Percentiles rank a stretch among this genome's conserved stretches.
These are phyloP conservation scores for Helenozyma baotianmanensis DNA, from an alignment of 805 yeast species.

Conservation along the genomic window DNA sequence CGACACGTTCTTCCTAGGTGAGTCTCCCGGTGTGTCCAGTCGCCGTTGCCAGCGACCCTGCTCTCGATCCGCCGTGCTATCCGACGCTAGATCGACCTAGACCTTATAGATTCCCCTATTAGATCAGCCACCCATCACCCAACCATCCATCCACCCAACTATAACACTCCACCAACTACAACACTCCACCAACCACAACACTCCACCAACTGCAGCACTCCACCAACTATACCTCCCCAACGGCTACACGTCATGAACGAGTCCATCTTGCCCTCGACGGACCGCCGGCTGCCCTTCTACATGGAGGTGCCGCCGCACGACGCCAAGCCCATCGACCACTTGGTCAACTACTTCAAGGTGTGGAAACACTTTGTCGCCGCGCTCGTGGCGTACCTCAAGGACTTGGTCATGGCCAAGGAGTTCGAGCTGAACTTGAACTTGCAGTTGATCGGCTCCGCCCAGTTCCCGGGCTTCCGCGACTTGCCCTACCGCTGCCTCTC, in stretches of 20 bases:
- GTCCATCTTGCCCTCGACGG: conserved; percentile 26
- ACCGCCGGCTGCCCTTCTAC: conserved; percentile 35
- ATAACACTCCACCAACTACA: neutral
- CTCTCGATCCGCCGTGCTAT: too few relatives aligned
- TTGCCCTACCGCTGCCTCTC: conserved; percentile 22
- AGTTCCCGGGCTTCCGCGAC: conserved; percentile 43
- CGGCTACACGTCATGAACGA: too few relatives aligned
- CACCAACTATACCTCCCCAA: conserved; percentile 1
- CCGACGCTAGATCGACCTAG: too few relatives aligned
- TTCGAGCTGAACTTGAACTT: conserved; percentile 30
- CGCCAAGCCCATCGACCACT: conserved; percentile 35
- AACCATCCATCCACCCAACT: too few relatives aligned
- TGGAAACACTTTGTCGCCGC: conserved; percentile 39
- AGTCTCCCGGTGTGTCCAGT: too few relatives aligned
- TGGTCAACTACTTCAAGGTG: conserved; percentile 34
- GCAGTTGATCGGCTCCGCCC: conserved; percentile 35
- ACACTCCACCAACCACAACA: too few relatives aligned
- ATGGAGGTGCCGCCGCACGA: conserved; percentile 36
- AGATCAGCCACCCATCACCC: too few relatives aligned
- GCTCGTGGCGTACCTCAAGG: conserved; percentile 33
- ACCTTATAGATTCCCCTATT: too few relatives aligned
- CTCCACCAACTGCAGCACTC: too few relatives aligned
- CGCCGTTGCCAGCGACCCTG: too few relatives aligned
- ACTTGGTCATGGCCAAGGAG: conserved; percentile 46
- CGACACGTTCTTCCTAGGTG: too few relatives aligned